Conservation (phyloP, 2,329 filamentous ascomycete genomes). For the Xylariaceae sp. region DNA sequence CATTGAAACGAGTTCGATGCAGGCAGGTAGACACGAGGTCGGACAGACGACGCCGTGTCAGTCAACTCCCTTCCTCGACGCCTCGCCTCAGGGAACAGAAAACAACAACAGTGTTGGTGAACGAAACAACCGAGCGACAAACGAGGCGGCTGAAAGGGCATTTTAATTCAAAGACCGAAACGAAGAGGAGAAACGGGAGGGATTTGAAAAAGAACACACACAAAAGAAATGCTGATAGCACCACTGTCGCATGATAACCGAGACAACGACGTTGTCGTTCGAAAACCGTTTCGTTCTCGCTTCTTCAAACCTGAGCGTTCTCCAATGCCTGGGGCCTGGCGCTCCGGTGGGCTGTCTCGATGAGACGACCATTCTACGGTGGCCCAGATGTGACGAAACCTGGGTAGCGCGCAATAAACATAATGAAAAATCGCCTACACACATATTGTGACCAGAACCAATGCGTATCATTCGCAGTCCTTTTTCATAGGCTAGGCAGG, state of each 20-base stretch:
- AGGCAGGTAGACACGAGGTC: constrained; percentile 17
- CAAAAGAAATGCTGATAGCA: neutral
- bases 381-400: constrained; percentile 7
- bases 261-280: too few relatives aligned
- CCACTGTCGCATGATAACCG: neutral
- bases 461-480: too few relatives aligned
- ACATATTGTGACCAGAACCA: constrained; percentile 1
- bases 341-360: too few relatives aligned
- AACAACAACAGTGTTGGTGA: neutral
- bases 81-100: too few relatives aligned
- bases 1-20: constrained; percentile 13
- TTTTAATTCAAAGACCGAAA: neutral
- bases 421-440: neutral
- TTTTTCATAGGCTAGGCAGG: neutral
- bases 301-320: too few relatives aligned
- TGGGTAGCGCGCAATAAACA: constrained; percentile 9
- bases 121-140: neutral
- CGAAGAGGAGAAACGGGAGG: neutral
- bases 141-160: constrained; percentile 13
- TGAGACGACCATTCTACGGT: neutral
- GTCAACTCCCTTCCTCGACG: too few relatives aligned
- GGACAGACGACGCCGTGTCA: constrained; percentile 12
- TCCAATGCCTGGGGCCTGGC: too few relatives aligned
- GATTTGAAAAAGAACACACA: neutral
- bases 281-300: too few relatives aligned